Conservation (phyloP, 148 eudicot species). For the Diospyros lotus region DNA sequence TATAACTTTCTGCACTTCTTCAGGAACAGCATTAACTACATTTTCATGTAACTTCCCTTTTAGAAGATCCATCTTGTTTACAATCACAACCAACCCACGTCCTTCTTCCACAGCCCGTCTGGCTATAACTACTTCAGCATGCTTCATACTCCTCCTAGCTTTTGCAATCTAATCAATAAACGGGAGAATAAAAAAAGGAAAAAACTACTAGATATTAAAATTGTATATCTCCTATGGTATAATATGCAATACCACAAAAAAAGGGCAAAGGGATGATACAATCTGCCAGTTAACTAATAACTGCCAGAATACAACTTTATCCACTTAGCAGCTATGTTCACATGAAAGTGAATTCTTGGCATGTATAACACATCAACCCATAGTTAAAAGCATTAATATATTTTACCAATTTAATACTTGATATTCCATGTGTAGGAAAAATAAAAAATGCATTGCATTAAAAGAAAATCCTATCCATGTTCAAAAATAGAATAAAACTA, state of each 20-base stretch:
- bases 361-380: background rate
- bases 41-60: conserved; percentile 53
- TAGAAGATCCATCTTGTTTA: conserved; percentile 91
- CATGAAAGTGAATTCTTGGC: background rate
- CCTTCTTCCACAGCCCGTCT: conserved; percentile 99
- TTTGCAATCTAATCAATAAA: conserved; percentile 52
- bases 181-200: too few species aligned
- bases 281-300: background rate
- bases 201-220: too few species aligned
- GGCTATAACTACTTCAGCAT: conserved; percentile 92
- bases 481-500: background rate
- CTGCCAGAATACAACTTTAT: background rate
- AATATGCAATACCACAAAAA: too few species aligned
- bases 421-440: background rate
- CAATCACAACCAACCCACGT: conserved; percentile 82
- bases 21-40: conserved; percentile 73
- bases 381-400: background rate
- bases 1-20: conserved; percentile 77
- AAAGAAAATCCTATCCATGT: background rate
- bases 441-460: background rate
- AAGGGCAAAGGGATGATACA: background rate
- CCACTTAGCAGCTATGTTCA: background rate
- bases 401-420: background rate
- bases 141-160: conserved; percentile 70
- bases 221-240: too few species aligned